Percentiles rank a stretch among this genome's conserved stretches.
These are phyloP conservation scores for Lactarius indigo DNA, from an alignment of 768 basidiomycete genomes.

Conservation along the genomic window DNA sequence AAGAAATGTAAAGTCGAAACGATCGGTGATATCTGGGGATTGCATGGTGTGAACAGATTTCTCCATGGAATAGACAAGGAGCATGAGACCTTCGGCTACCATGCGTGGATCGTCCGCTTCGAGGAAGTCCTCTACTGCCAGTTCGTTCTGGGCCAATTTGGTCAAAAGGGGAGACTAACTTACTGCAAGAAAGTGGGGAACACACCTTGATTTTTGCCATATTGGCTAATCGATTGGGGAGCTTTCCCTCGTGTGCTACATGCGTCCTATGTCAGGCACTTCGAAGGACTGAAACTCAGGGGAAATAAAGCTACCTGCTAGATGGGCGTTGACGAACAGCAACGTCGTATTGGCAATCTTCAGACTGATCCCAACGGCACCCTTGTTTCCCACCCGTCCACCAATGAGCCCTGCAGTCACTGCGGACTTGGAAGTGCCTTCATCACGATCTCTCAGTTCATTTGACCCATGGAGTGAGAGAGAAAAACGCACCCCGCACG, in stretches of 20 bases:
- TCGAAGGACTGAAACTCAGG: background rate
- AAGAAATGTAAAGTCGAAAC: slow-evolving; percentile 85
- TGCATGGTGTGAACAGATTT: slow-evolving; percentile 16
- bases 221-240: slow-evolving; percentile 80
- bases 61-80: slow-evolving; percentile 13
- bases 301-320: slow-evolving; percentile 57
- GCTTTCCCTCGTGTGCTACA: slow-evolving; percentile 71
- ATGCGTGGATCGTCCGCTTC: slow-evolving; percentile 57
- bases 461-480: background rate
- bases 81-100: slow-evolving; percentile 60
- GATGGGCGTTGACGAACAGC: slow-evolving; percentile 87
- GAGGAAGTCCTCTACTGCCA: slow-evolving; percentile 77
- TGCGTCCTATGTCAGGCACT: background rate
- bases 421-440: slow-evolving; percentile 72
- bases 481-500: slow-evolving; percentile 48
- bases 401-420: slow-evolving; percentile 90
- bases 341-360: slow-evolving; percentile 80
- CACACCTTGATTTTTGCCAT: slow-evolving; percentile 82
- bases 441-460: slow-evolving; percentile 14
- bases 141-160: slow-evolving; percentile 49
- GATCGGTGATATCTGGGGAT: slow-evolving; percentile 70
- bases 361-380: slow-evolving; percentile 87
- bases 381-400: slow-evolving; percentile 89
- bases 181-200: background rate
- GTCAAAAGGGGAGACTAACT: background rate